Evolutionary conservation across 768 basidiomycete genomes (phyloP).

Genomic region (Hericium rajendrae): DNA sequence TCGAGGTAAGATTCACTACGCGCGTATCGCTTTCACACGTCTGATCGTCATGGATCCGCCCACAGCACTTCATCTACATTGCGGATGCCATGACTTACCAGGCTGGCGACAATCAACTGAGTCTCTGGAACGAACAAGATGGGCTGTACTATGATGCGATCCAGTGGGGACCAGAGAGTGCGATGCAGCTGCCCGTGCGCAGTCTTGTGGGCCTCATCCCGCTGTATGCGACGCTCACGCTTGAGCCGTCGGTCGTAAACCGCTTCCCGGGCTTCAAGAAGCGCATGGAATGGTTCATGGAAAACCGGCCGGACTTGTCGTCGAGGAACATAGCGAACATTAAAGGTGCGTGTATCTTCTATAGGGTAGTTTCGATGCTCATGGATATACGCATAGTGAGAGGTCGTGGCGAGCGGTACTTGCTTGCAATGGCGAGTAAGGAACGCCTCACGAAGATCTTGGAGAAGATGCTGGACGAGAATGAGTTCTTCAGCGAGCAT

Average conservation of each 20-base stretch:
- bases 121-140: constrained; percentile 93
- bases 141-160: constrained; percentile 99
- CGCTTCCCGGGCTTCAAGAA: constrained; percentile 98
- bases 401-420: constrained; percentile 78
- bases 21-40: neutral
- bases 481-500: constrained; percentile 92
- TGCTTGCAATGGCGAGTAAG: constrained; percentile 86
- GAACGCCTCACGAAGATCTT: constrained; percentile 83
- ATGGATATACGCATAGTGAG: constrained; percentile 4
- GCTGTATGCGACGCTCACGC: constrained; percentile 86
- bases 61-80: constrained; percentile 93
- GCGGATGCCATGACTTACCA: constrained; percentile 97
- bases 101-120: constrained; percentile 65
- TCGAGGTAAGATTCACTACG: constrained; percentile 45
- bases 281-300: constrained; percentile 96
- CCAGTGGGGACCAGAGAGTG: constrained; percentile 69
- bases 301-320: constrained; percentile 83
- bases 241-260: constrained; percentile 84
- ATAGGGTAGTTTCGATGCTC: too few relatives aligned
- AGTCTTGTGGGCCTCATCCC: constrained; percentile 97
- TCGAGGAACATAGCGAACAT: constrained; percentile 95
- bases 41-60: constrained; percentile 5
- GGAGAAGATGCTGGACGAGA: constrained; percentile 95
- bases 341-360: constrained; percentile 42
- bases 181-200: constrained; percentile 88